phyloP scores from a whole-genome alignment of 148 eudicot genomes.

The Cornus controversa region DNA sequence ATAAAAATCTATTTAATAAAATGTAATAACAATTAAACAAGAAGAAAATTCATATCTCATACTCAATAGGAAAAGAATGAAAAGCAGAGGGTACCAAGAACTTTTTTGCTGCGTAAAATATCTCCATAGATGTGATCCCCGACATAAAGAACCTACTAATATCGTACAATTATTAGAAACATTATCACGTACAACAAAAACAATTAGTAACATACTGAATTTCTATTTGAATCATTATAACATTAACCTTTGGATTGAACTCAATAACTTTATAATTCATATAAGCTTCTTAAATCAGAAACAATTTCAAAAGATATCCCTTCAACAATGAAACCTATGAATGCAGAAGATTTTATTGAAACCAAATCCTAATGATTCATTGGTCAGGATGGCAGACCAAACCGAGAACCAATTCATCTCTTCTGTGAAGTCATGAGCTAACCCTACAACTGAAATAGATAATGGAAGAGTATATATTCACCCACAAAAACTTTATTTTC shows the following conservation, averaged over 20 bases:
- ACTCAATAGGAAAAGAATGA: conserved; percentile 1
- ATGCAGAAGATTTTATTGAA: too few relatives aligned
- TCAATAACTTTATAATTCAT: not conserved
- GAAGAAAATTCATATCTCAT: not conserved
- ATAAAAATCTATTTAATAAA: not conserved
- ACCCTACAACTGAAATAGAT: too few relatives aligned
- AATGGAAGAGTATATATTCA: too few relatives aligned
- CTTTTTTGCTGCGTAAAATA: conserved; percentile 90
- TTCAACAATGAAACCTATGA: not conserved
- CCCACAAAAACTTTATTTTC: too few relatives aligned
- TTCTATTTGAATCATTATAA: not conserved
- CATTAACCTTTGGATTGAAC: not conserved
- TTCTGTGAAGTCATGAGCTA: too few relatives aligned
- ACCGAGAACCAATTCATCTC: too few relatives aligned
- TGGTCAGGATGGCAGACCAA: too few relatives aligned
- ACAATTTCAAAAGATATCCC: not conserved
- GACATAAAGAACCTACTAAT: conserved; percentile 81
- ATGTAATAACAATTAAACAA: not conserved
- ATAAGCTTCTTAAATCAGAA: not conserved
- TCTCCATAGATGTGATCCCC: conserved; percentile 99
- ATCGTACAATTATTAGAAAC: conserved; percentile 14
- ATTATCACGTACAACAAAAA: not conserved
- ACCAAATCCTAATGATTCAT: too few relatives aligned
- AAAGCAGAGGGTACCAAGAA: conserved; percentile 53
- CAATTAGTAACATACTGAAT: not conserved